These are phyloP conservation scores for Oemleria cerasiformis DNA, from an alignment of 306 rosid genomes.

Conservation along the genomic window DNA sequence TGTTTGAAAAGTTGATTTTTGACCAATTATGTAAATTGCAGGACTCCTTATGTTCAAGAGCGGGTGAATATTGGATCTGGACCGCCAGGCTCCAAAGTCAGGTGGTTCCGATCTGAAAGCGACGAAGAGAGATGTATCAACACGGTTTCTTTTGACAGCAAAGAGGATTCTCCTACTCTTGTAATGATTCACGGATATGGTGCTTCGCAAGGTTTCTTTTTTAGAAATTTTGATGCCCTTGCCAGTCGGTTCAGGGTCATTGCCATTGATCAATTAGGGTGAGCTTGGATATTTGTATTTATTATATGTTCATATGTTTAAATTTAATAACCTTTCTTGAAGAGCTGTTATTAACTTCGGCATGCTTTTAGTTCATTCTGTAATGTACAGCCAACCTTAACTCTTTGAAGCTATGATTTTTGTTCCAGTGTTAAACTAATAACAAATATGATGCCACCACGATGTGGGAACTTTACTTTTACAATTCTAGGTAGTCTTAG, in stretches of 20 bases:
- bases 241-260: constrained; percentile 78
- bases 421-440: background rate
- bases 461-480: background rate
- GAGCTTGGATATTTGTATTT: constrained; percentile 24
- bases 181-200: constrained; percentile 96
- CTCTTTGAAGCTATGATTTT: background rate
- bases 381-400: background rate
- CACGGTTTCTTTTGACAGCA: constrained; percentile 74
- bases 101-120: constrained; percentile 89
- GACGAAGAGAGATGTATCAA: constrained; percentile 76
- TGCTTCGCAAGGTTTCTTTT: constrained; percentile 91
- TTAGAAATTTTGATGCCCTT: constrained; percentile 90
- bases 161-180: constrained; percentile 69
- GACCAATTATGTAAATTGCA: constrained; percentile 23
- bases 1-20: background rate
- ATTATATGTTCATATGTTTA: background rate
- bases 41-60: constrained; percentile 92
- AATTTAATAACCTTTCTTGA: background rate
- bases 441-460: background rate
- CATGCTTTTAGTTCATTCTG: background rate
- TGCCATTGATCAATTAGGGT: constrained; percentile 98
- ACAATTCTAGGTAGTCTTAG: background rate
- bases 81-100: constrained; percentile 77
- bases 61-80: constrained; percentile 84
- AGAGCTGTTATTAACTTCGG: background rate